Percentiles rank a stretch among this genome's conserved stretches.
Conservation (phyloP, 2,329 filamentous ascomycete species). For the Ampelomyces quisqualis region DNA sequence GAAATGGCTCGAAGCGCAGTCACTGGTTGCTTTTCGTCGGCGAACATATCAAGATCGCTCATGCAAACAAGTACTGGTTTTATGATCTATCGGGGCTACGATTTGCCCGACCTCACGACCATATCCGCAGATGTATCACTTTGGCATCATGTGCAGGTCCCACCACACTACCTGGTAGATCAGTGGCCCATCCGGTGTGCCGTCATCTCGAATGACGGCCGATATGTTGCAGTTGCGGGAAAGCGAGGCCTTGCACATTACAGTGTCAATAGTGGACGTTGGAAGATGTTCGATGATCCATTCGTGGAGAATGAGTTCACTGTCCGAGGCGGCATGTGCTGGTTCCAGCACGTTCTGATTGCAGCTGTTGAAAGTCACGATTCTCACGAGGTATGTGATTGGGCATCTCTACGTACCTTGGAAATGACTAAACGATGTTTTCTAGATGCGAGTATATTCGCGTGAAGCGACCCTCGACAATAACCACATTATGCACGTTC, state of each 20-base stretch:
- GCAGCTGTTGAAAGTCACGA: slow-evolving; percentile 86
- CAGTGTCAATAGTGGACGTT: slow-evolving; percentile 87
- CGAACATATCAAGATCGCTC: slow-evolving; percentile 85
- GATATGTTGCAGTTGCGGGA: slow-evolving; percentile 96
- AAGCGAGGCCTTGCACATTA: slow-evolving; percentile 91
- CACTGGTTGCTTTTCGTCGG: slow-evolving; percentile 84
- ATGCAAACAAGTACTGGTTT: slow-evolving; percentile 85
- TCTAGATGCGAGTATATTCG: slow-evolving; percentile 80
- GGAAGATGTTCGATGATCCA: slow-evolving; percentile 88
- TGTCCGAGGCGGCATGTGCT: slow-evolving; percentile 95
- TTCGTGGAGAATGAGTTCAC: slow-evolving; percentile 85
- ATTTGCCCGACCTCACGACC: slow-evolving; percentile 83
- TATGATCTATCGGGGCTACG: slow-evolving; percentile 91
- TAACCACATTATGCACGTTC: slow-evolving; percentile 70
- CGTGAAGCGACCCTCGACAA: slow-evolving; percentile 77
- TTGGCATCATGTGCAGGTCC: slow-evolving; percentile 93
- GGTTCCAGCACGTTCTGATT: slow-evolving; percentile 94
- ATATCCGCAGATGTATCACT: slow-evolving; percentile 88
- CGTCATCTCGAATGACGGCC: slow-evolving; percentile 85
- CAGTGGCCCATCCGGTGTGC: slow-evolving; percentile 92
- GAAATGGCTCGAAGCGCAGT: slow-evolving; percentile 95
- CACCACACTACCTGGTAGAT: slow-evolving; percentile 77
- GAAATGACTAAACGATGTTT: slow-evolving; percentile 7
- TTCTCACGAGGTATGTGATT: slow-evolving; percentile 64
- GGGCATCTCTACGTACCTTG: not conserved